These are phyloP conservation scores for Hibiscus syriacus DNA, from an alignment of 345 rosid genomes.

Conservation along the genomic window DNA sequence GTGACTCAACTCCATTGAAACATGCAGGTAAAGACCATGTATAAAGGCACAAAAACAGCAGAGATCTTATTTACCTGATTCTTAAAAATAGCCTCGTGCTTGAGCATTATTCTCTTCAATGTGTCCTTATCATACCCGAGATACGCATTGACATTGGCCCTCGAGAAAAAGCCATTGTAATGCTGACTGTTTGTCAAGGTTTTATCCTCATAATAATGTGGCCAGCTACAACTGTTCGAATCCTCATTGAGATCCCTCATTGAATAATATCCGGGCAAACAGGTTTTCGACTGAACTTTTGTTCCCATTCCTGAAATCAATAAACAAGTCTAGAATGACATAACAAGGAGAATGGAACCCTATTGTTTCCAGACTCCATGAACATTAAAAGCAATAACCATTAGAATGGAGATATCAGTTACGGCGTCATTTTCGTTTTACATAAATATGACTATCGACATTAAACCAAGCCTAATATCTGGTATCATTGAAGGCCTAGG, in stretches of 20 bases:
- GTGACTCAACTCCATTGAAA: slow-evolving; percentile 10
- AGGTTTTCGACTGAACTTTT: slow-evolving; percentile 64
- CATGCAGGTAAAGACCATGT: neutral
- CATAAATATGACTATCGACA: neutral
- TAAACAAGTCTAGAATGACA: slow-evolving; percentile 8
- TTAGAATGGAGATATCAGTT: neutral
- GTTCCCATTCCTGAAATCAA: slow-evolving; percentile 68
- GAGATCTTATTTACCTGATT: slow-evolving; percentile 49
- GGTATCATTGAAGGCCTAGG: neutral
- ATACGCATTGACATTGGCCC: slow-evolving; percentile 36
- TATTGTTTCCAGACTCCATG: neutral
- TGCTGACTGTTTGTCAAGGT: slow-evolving; percentile 39
- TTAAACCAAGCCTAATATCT: neutral
- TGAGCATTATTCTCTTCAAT: slow-evolving; percentile 67
- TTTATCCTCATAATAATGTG: slow-evolving; percentile 41
- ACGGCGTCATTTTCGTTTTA: neutral
- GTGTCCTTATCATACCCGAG: slow-evolving; percentile 46
- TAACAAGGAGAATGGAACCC: neutral
- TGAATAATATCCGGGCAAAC: slow-evolving; percentile 46
- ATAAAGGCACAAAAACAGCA: neutral
- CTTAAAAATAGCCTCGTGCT: slow-evolving; percentile 81
- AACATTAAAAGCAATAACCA: neutral
- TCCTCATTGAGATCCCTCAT: slow-evolving; percentile 72
- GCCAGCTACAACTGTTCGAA: slow-evolving; percentile 58
- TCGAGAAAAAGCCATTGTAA: slow-evolving; percentile 40